phyloP scores from a whole-genome alignment of 192 early-diverging fungal species.

The Chytriomyces sp. region DNA sequence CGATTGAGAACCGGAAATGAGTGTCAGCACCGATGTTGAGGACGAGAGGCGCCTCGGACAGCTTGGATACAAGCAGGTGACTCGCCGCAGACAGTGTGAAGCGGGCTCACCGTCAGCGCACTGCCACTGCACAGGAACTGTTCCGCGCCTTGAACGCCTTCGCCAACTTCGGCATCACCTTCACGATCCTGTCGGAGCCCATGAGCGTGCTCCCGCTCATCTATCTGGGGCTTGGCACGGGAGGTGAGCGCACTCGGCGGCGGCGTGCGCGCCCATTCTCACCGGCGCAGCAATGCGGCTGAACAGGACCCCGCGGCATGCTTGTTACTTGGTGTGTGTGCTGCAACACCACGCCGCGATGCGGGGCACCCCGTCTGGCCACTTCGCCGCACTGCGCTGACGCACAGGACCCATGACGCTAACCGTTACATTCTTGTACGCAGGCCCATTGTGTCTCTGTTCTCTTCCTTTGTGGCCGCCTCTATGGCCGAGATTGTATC shows the following conservation, averaged over 20 bases:
- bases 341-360: not conserved
- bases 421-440: not conserved
- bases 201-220: conserved; percentile 24
- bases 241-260: no score
- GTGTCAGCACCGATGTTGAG: no score
- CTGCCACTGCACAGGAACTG: conserved; percentile 12
- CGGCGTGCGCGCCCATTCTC: not conserved
- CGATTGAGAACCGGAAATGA: no score
- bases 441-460: conserved; percentile 25
- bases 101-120: not conserved
- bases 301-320: conserved; percentile 26
- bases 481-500: conserved; percentile 33
- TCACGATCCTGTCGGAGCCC: conserved; percentile 29
- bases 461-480: conserved; percentile 17
- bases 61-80: conserved; percentile 34
- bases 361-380: no score
- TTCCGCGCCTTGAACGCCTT: conserved; percentile 21
- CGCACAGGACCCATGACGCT: no score
- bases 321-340: conserved; percentile 21
- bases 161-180: conserved; percentile 31
- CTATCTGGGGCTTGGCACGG: conserved; percentile 19
- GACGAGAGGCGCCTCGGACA: conserved; percentile 17
- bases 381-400: no score
- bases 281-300: not conserved
- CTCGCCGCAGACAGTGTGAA: no score